Conservation (phyloP, 345 rosid genomes). For the Salix caprea region DNA sequence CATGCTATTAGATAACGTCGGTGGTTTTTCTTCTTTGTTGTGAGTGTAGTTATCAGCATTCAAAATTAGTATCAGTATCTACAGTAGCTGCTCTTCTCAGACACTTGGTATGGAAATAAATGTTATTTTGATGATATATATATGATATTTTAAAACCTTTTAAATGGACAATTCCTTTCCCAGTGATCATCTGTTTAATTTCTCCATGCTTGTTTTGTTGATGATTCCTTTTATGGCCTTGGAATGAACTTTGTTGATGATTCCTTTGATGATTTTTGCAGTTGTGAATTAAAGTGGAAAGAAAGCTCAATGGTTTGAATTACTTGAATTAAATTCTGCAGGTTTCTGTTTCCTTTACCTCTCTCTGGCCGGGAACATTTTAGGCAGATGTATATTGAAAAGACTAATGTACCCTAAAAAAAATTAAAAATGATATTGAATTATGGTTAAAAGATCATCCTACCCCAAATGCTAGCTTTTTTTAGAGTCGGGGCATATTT, state of each 20-base stretch:
- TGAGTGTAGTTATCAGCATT: background rate
- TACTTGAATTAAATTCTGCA: no score
- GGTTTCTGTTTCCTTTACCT: background rate
- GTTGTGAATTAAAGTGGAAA: background rate
- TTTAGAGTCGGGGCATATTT: no score
- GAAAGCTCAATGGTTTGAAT: background rate
- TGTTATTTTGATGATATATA: no score
- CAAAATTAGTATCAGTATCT: background rate
- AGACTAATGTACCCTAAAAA: no score
- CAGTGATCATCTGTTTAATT: background rate
- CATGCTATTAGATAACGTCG: background rate
- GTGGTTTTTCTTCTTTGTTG: background rate
- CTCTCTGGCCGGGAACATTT: background rate
- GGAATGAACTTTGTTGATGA: background rate
- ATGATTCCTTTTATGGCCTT: background rate
- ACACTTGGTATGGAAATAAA: background rate
- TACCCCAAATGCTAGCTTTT: no score
- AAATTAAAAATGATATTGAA: no score
- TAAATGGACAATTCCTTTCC: background rate
- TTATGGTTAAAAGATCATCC: no score
- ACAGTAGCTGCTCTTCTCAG: background rate
- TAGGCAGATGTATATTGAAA: background rate
- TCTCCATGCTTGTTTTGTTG: background rate
- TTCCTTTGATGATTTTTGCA: background rate
- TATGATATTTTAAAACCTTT: no score